Evolutionary conservation across 495 filamentous ascomycete species (phyloP), one percentile per base, ranked within the genome.

Genomic region (Aspergillus egyptiacus): DNA sequence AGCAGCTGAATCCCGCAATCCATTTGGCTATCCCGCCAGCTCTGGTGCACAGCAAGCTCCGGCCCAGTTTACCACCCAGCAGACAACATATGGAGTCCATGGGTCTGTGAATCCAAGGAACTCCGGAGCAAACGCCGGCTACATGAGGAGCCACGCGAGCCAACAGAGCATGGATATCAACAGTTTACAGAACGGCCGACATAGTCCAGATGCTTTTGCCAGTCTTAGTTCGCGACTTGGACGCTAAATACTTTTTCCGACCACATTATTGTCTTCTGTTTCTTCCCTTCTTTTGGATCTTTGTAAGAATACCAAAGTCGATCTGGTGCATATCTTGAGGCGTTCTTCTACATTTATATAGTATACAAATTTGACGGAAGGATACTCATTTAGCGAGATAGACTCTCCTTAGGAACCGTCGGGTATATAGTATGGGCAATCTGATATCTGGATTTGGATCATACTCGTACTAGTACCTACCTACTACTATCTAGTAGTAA

Each of bases 141-240:
- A 65, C 44, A 51, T 58, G 20, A 59, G 65, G 23, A 64, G 76
- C 32, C 87, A 95, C 57, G 80, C 84, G 54, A 96, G 89, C 64
- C 81, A 93, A 53, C 93, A 94, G 56, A 96, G 91, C 58, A 85
- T 94, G 49, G 89, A 86, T 59, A 77, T 96, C 63, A 86, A 80
- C 55, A 72, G 66, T 33, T 81, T 82, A 71, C 83, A 75, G 71
- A 82, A 77, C 53, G 91, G 91, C 7, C 76, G 91, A 35, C 90
- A 96, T 65, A 95, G 89, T 57, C 93, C 93, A 14, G 93, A 98
- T 71, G 91, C 93, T 24, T 98, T 97, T 78, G 85, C 90, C n/a
- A 91, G 86, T 57, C 70, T 98, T 62, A 96, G 91, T 63, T 83
- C 88, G 41, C 63, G 70, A 42, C 68, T 70, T 46, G 62, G 61